These are phyloP conservation scores for Candida neerlandica DNA, from an alignment of 1,139 yeast genomes.

Conservation along the genomic window DNA sequence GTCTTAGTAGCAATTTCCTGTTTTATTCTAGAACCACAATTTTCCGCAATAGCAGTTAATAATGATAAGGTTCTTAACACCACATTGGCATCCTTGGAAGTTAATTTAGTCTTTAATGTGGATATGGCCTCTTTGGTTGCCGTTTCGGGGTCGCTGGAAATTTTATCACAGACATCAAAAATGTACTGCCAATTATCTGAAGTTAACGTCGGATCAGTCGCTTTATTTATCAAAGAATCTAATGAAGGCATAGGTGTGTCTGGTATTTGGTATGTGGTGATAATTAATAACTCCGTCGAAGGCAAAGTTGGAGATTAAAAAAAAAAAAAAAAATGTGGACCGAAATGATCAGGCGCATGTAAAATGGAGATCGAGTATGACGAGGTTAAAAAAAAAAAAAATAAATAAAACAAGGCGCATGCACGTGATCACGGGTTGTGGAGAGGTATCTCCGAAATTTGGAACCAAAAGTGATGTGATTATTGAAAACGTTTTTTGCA, in stretches of 20 bases:
- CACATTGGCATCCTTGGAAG: conserved; percentile 75
- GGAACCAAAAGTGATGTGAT: too few species aligned
- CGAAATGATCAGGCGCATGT: too few species aligned
- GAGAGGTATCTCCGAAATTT: too few species aligned
- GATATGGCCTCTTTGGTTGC: conserved; percentile 55
- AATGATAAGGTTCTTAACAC: conserved; percentile 73
- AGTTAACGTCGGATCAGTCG: conserved; percentile 84
- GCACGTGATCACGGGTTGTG: too few species aligned
- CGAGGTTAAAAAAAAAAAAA: too few species aligned
- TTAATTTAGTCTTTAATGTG: conserved; percentile 54
- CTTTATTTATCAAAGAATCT: conserved; percentile 45
- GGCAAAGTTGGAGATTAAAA: neutral
- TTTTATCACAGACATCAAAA: conserved; percentile 80
- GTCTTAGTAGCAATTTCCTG: conserved; percentile 76
- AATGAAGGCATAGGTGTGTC: conserved; percentile 12
- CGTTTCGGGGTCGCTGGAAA: conserved; percentile 71
- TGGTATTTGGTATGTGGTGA: neutral
- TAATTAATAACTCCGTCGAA: neutral
- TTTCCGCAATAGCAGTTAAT: conserved; percentile 79
- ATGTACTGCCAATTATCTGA: conserved; percentile 85
- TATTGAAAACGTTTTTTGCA: too few species aligned
- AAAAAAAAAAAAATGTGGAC: too few species aligned
- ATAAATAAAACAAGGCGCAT: too few species aligned
- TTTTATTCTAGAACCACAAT: conserved; percentile 87
- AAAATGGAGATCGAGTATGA: too few species aligned